Base-by-base conservation (phyloP, 352 stramenopile species). In the Stephanocyclus meneghinianus region DNA sequence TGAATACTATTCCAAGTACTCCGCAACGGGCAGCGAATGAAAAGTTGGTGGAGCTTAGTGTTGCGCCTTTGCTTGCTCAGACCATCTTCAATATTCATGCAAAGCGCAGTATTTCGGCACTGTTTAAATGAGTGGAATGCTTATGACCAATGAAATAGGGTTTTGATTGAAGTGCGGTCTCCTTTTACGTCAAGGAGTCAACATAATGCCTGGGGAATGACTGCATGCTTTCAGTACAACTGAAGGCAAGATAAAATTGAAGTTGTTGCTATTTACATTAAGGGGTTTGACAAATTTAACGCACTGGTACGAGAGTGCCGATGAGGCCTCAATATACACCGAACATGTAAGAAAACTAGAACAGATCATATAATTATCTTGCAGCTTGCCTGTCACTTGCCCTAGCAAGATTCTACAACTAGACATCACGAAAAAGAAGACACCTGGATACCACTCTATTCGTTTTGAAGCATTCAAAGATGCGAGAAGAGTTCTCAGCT, bases 41-140 rank as follows among this genome's bases (percentile, higher is more conserved):
- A 45, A 99, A 99, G 90, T 97, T 99, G 51, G 96, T 97, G 61
- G 95, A 98, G 81, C 91, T 99, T 18, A 97, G 97, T 79, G 98
- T 99, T 30, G 97, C 96, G 30, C 97, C 97, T 55, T 91, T 99
- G 1, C 87, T 99, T 37, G 97, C 97, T 15, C 95, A 99, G 81
- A 97, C 97, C n/a, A 99, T 99, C 83, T 97, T 97, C 89, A 99
- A 99, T 89, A 99, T 99, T 87, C 97, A 99, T 91, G 94, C 97
- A 84, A 99, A 99, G 90, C 98, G 99, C 91, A 99, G 96, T 81
- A 97, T 99, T 71, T 99, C 97, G 42, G 97, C 98, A 84, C 94
- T 99, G 35, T 99, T 99, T 90, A 98, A 99, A 86, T 99, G 98
- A 80, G 76, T 55, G 57, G 57, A 35, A 29, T 29, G 21, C 59